Conservation (phyloP, 805 yeast species). For the Wickerhamomyces xylosicus region DNA sequence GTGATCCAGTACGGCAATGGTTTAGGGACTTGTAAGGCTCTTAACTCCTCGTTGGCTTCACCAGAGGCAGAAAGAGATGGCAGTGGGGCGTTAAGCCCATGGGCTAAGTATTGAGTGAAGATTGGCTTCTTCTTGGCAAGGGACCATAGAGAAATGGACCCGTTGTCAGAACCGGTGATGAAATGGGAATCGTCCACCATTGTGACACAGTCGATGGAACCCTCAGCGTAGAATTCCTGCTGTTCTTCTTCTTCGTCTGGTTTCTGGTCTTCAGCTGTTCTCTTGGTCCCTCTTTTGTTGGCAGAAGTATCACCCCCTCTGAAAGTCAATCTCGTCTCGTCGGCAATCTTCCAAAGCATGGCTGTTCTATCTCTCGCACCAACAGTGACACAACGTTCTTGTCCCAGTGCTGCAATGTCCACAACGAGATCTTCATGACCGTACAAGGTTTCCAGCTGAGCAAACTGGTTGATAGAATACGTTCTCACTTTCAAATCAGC, state of each 20-base stretch:
- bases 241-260: constrained; percentile 21
- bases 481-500: constrained; percentile 88
- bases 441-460: constrained; percentile 83
- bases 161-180: constrained; percentile 93
- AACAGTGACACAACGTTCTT: constrained; percentile 91
- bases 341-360: constrained; percentile 93
- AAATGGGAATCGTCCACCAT: constrained; percentile 92
- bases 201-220: constrained; percentile 79
- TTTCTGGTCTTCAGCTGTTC: constrained; percentile 21
- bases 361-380: constrained; percentile 94
- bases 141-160: constrained; percentile 85
- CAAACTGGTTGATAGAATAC: constrained; percentile 72
- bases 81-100: constrained; percentile 52
- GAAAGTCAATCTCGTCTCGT: constrained; percentile 87
- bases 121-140: constrained; percentile 83
- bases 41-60: constrained; percentile 26
- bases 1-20: constrained; percentile 83
- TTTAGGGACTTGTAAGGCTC: constrained; percentile 48
- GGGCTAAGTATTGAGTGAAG: constrained; percentile 58
- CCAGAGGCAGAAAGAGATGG: constrained; percentile 46
- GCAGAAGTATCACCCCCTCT: constrained; percentile 69
- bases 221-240: constrained; percentile 52
- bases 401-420: constrained; percentile 70
- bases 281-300: constrained; percentile 23
- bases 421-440: constrained; percentile 91